Percentiles rank a stretch among this genome's conserved stretches.
Evolutionary conservation across 768 basidiomycete species (phyloP).

Genomic region (Hygrophorus russula): DNA sequence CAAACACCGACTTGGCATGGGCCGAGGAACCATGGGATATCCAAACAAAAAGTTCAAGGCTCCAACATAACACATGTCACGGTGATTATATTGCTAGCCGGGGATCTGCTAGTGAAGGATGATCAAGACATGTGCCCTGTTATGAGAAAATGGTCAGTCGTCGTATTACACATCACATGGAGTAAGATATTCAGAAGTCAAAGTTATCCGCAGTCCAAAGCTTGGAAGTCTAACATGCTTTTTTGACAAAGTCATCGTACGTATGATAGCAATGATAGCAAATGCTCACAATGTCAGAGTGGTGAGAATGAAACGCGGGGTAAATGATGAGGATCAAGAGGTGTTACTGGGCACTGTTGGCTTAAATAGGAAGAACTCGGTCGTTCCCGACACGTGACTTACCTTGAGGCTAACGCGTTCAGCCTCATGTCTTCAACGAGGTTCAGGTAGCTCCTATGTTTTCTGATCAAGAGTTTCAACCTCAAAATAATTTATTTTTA

Average conservation of each 20-base stretch:
- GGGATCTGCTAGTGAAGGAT: neutral
- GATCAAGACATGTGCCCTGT: neutral
- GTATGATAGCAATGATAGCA: neutral
- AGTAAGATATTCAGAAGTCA: slow-evolving; percentile 19
- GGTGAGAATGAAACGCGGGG: neutral
- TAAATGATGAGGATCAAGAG: neutral
- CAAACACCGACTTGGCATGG: slow-evolving; percentile 58
- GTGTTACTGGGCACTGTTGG: neutral
- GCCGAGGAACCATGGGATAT: slow-evolving; percentile 36
- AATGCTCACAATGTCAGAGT: too few species aligned
- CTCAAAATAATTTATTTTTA: too few species aligned
- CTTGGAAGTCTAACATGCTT: slow-evolving; percentile 46
- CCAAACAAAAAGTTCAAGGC: slow-evolving; percentile 63
- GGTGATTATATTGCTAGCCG: neutral
- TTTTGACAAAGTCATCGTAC: slow-evolving; percentile 23
- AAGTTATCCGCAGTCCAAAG: slow-evolving; percentile 28
- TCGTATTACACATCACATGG: slow-evolving; percentile 3
- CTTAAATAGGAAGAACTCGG: slow-evolving; percentile 4
- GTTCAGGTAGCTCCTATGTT: slow-evolving; percentile 13
- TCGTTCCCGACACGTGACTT: slow-evolving; percentile 5
- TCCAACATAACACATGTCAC: slow-evolving; percentile 20
- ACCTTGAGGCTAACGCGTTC: slow-evolving; percentile 8
- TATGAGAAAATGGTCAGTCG: neutral
- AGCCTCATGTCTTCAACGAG: slow-evolving; percentile 34
- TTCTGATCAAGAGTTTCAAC: neutral